phyloP scores from a whole-genome alignment of 805 yeast species.

The Hagleromyces aurorensis region DNA sequence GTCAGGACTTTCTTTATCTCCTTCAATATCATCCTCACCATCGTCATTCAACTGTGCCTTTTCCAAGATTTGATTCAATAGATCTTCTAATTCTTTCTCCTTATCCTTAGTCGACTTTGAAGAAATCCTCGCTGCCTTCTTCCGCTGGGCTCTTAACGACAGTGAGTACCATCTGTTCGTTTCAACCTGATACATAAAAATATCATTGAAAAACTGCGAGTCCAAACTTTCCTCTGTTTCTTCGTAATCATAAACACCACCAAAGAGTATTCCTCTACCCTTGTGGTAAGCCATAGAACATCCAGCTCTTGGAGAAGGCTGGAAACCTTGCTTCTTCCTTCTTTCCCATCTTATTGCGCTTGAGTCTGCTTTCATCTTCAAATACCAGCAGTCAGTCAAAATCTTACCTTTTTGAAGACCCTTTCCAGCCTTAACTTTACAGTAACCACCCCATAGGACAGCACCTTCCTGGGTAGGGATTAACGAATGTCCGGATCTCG shows the following conservation, averaged over 20 bases:
- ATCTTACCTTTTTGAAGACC: slow-evolving; percentile 89
- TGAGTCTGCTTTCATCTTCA: slow-evolving; percentile 81
- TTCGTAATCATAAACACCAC: slow-evolving; percentile 91
- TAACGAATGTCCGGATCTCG: slow-evolving; percentile 88
- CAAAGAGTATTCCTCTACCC: slow-evolving; percentile 87
- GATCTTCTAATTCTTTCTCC: slow-evolving; percentile 75
- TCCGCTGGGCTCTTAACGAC: slow-evolving; percentile 50
- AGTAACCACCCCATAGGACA: slow-evolving; percentile 85
- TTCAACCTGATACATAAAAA: slow-evolving; percentile 77
- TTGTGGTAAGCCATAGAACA: slow-evolving; percentile 83
- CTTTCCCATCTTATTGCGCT: slow-evolving; percentile 76
- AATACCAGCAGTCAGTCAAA: slow-evolving; percentile 74
- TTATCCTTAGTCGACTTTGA: slow-evolving; percentile 41
- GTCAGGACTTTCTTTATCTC: slow-evolving; percentile 32
- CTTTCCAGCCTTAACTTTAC: slow-evolving; percentile 83
- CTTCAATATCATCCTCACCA: slow-evolving; percentile 36
- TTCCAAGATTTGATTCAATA: slow-evolving; percentile 63
- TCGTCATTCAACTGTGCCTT: slow-evolving; percentile 64
- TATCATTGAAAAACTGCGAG: slow-evolving; percentile 72
- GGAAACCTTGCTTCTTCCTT: slow-evolving; percentile 80
- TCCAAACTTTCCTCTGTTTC: slow-evolving; percentile 91
- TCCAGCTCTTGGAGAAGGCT: slow-evolving; percentile 92
- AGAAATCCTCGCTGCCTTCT: slow-evolving; percentile 41
- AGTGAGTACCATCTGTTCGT: slow-evolving; percentile 82
- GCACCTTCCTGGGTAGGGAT: slow-evolving; percentile 77